Evolutionary conservation across 1,139 yeast species (phyloP), one percentile per base, ranked within the genome.

Genomic region (Candida tropicalis): DNA sequence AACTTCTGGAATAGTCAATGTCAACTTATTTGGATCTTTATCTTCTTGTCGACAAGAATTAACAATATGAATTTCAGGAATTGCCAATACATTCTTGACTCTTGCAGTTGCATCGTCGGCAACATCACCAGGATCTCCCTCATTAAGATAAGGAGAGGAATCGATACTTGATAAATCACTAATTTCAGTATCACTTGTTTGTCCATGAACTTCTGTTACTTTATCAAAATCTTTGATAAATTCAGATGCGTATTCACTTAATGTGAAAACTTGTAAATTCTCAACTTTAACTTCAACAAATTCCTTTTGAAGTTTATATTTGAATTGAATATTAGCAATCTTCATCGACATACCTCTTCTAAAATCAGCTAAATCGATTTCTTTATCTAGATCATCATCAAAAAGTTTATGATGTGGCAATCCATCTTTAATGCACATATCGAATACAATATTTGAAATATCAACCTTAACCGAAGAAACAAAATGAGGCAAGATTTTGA

Each of bases 351-450:
- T 61, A 3, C 79, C 79, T 45, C 78, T 55, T 40, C 66, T 68
- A 48, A 61, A 73, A 42, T 68, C 70, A 3, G 66, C 68, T 41
- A 74, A 55, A 48, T 74, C 71, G 16, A 68, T 51, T 5, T 66
- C 59, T 34, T 60, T 48, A 2, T 54, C 56, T 1, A 62, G 40
- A 2, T 48, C 47, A 2, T 57, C 56, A 39, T 68, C 73, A 34
- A 40, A 54, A 9, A 67, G 52, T 1, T 49, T 47, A 40, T 66
- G 68, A 40, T 62, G 58, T 0, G 79, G 79, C 15, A 74, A 56
- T 4, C 69, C 68, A 46, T 73, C 79, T 43, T 71, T 71, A 47
- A 77, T 72, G 13, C 70, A 60, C 11, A 73, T 58, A 44, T 70
- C 73, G 1, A 67, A 59, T 43, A 66, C 68, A 15, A 71, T 40